A percentile compares a stretch with the other conserved stretches of the same genome.
These are phyloP conservation scores for Periconia sp. DNA, from an alignment of 2,329 filamentous ascomycete genomes.

Conservation along the genomic window DNA sequence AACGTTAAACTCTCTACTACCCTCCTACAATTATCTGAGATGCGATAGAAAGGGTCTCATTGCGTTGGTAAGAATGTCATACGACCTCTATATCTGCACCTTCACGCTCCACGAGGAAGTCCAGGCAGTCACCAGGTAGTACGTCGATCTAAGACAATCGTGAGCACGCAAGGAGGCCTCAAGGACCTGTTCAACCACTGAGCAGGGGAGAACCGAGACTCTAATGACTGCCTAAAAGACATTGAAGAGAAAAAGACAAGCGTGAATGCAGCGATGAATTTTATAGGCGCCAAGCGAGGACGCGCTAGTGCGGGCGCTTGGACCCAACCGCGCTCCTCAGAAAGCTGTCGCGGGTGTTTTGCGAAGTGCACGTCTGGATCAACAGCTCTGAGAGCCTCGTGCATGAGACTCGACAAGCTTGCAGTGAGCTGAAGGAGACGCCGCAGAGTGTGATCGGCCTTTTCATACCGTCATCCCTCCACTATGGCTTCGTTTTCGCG, in stretches of 20 bases:
- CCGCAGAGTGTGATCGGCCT: too few species aligned
- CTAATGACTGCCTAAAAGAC: slow-evolving; percentile 90
- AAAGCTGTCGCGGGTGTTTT: slow-evolving; percentile 7
- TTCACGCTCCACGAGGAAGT: slow-evolving; percentile 56
- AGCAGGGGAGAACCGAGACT: slow-evolving; percentile 93
- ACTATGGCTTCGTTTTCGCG: slow-evolving; percentile 36
- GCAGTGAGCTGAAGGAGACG: too few species aligned
- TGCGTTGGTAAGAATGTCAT: slow-evolving; percentile 40
- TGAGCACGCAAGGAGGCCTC: slow-evolving; percentile 93
- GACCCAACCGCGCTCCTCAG: slow-evolving; percentile 12
- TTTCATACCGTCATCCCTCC: slow-evolving; percentile 3
- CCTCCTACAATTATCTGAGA: too few species aligned
- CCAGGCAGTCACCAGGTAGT: slow-evolving; percentile 62
- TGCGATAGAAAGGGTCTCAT: neutral
- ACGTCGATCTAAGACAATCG: slow-evolving; percentile 86
- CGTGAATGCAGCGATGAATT: slow-evolving; percentile 25
- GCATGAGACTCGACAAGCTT: too few species aligned
- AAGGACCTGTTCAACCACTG: slow-evolving; percentile 91
- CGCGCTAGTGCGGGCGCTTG: slow-evolving; percentile 22
- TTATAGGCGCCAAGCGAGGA: slow-evolving; percentile 27
- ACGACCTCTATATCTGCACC: slow-evolving; percentile 51
- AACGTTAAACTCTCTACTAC: too few species aligned
- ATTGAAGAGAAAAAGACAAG: slow-evolving; percentile 67
- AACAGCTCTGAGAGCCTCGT: too few species aligned
- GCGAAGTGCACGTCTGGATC: too few species aligned